phyloP scores from a whole-genome alignment of 164 flowering plant species.

The Tetrastigma voinierianum region DNA sequence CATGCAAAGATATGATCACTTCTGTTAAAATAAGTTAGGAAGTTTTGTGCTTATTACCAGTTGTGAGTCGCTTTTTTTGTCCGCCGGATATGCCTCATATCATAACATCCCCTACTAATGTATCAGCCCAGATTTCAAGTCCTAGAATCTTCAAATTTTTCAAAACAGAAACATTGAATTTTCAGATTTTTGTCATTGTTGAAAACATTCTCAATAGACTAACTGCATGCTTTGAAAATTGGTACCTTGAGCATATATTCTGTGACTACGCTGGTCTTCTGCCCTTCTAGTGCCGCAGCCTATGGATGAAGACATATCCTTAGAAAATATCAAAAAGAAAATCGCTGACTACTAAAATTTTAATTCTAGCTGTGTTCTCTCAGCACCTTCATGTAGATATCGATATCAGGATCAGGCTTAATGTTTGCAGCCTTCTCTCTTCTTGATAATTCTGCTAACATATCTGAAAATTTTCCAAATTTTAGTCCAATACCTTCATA shows the following conservation, averaged over 20 bases:
- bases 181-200: background rate
- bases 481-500: background rate
- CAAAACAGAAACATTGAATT: background rate
- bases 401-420: slow-evolving; percentile 37
- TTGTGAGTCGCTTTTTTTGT: slow-evolving; percentile 46
- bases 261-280: slow-evolving; percentile 19
- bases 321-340: slow-evolving; percentile 1
- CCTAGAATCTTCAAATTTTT: slow-evolving; percentile 38
- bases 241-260: slow-evolving; percentile 36
- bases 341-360: background rate
- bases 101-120: slow-evolving; percentile 46
- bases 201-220: background rate
- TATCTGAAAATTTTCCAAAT: slow-evolving; percentile 15
- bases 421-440: slow-evolving; percentile 38
- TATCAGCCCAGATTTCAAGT: slow-evolving; percentile 52
- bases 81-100: slow-evolving; percentile 52
- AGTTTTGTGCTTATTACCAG: slow-evolving; percentile 24
- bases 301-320: background rate
- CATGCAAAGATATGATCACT: background rate
- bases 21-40: too few relatives aligned
- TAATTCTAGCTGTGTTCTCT: background rate
- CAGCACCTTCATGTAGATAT: slow-evolving; percentile 32
- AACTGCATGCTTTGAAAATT: background rate
- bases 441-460: slow-evolving; percentile 30
- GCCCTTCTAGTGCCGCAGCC: slow-evolving; percentile 29